These are phyloP conservation scores for Durotheca rogersii DNA, from an alignment of 495 filamentous ascomycete genomes.

Conservation along the genomic window DNA sequence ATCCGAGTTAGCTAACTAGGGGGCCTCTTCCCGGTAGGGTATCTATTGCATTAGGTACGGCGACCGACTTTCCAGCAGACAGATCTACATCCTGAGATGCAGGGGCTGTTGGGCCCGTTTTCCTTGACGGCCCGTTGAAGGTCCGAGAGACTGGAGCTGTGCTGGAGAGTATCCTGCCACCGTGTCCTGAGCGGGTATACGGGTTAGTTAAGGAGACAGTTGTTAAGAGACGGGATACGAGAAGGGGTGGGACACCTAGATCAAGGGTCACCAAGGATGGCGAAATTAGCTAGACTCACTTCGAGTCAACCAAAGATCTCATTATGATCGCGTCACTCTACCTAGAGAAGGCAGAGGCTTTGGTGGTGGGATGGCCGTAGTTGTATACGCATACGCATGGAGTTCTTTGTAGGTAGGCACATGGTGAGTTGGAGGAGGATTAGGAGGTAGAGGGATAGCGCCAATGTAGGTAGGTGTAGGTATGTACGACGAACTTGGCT, in stretches of 20 bases:
- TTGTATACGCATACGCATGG: slow-evolving; percentile 1
- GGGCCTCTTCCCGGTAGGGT: neutral
- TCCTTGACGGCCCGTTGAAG: slow-evolving; percentile 64
- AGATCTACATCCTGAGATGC: slow-evolving; percentile 73
- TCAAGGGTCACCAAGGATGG: slow-evolving; percentile 4
- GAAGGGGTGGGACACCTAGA: no score
- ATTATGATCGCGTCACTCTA: slow-evolving; percentile 42
- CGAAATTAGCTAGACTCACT: slow-evolving; percentile 41
- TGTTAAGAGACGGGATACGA: no score
- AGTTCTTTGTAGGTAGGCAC: neutral
- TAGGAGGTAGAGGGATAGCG: neutral
- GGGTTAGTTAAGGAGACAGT: no score
- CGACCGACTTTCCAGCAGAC: slow-evolving; percentile 88
- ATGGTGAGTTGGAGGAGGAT: neutral
- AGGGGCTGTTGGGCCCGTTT: slow-evolving; percentile 58
- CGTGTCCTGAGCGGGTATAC: slow-evolving; percentile 39
- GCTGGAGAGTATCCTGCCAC: slow-evolving; percentile 67
- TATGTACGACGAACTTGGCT: no score
- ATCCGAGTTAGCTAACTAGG: slow-evolving; percentile 10
- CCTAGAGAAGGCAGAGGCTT: slow-evolving; percentile 6
- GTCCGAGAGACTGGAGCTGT: slow-evolving; percentile 60
- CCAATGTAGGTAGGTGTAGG: neutral
- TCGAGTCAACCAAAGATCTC: slow-evolving; percentile 64
- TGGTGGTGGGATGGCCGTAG: neutral
- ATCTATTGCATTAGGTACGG: no score